Conservation (phyloP, 169 alveolate species). For the Plasmodium falciparum region DNA sequence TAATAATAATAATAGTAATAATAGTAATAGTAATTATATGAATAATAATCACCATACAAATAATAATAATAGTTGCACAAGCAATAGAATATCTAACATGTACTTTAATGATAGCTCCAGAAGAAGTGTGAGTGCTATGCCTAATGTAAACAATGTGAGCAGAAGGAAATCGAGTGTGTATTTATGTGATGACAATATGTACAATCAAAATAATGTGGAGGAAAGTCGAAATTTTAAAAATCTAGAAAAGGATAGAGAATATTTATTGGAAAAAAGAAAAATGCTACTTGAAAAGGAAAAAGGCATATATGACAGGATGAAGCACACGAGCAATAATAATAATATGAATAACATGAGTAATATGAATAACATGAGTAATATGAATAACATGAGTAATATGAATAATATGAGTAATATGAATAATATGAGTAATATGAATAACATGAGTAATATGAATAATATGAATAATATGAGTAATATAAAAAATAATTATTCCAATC, state of each 20-base stretch:
- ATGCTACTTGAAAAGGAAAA: slow-evolving; percentile 58
- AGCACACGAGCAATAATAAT: slow-evolving; percentile 20
- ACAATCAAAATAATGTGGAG: slow-evolving; percentile 3
- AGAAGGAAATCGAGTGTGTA: slow-evolving; percentile 14
- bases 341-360: slow-evolving; percentile 2
- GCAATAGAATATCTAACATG: slow-evolving; percentile 59
- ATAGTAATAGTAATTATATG: too few species aligned
- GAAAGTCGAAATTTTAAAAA: slow-evolving; percentile 31
- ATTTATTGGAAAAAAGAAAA: slow-evolving; percentile 56
- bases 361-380: not conserved
- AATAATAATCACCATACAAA: too few species aligned
- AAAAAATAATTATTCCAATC: too few species aligned
- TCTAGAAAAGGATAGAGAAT: slow-evolving; percentile 74
- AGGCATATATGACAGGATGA: slow-evolving; percentile 36
- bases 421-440: slow-evolving; percentile 27
- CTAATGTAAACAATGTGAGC: slow-evolving; percentile 39
- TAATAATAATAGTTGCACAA: slow-evolving; percentile 29
- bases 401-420: too few species aligned
- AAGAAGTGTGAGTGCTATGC: slow-evolving; percentile 72
- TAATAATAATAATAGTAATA: not conserved
- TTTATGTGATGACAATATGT: slow-evolving; percentile 16
- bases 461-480: not conserved
- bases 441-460: too few species aligned
- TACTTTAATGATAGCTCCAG: slow-evolving; percentile 71
- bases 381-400: not conserved